Base-by-base conservation (phyloP, 352 stramenopile species). In the Aphanomyces invadans region DNA sequence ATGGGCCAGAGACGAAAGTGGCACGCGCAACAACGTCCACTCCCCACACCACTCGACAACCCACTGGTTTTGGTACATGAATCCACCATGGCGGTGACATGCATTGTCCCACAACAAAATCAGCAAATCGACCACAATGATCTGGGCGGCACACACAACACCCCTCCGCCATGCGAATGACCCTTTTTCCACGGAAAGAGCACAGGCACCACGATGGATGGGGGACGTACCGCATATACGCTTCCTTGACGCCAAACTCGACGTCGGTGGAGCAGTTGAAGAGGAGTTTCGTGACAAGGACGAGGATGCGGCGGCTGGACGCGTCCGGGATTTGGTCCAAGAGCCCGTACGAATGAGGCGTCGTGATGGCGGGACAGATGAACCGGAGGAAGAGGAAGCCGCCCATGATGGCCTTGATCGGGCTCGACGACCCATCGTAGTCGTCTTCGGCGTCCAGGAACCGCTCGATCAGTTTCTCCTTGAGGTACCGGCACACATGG, bases 321-420 rank as follows among this genome's bases (percentile, higher is more conserved):
- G 83, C 73, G 15, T 70, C 72, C 4, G 87, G 82, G 23, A 88
- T 73, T 62, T 89, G 81, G 32, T 92, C 84, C 7, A 77, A 78
- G 9, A 95, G 79, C 15, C 83, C 86, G 52, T 95, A 91, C 49
- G 91, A 54, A 62, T 94, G 87, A 3, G 87, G 87, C 1, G 85
- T 94, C 29, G 87, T 92, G 70, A 95, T 91, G 10, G 87, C 87
- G 17, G 87, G 87, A 45, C 87, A 95, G 36, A 95, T 84, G 53
- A 95, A 92, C 4, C 87, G 85, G 54, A 95, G 81, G 44, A 95
- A 95, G 1, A 95, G 68, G 39, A 95, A 95, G 3, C 86, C 86
- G 54, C 86, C 86, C 17, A 95, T 90, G 32, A 95, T 86, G 46
- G 84, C 85, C 79, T 94, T 36, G n/a, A 62, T 48, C 11, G 33